Evolutionary conservation across 768 basidiomycete species (phyloP), one percentile per base, ranked within the genome.

Genomic region (Agrocybe pediades): DNA sequence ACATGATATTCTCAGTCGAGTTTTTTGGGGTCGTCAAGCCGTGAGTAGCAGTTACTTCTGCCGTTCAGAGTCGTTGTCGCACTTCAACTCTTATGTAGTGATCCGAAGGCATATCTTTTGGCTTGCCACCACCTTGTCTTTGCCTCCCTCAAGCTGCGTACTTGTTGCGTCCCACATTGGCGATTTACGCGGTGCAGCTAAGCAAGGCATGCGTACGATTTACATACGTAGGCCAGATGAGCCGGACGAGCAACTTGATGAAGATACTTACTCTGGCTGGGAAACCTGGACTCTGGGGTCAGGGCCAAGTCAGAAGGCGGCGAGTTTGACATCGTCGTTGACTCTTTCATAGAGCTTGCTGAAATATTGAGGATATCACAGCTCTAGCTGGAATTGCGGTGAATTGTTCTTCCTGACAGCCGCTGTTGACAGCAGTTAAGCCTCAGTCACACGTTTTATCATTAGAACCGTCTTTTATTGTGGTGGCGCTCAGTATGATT

Each of bases 151-250:
- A 15, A 75, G 78, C 36, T 73, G 79, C 27, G 85, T 82, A 1
- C 81, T 88, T 79, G 86, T 88, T 9, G 86, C 86, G 0, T 75
- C 85, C 7, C 87, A 88, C 66, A 71, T 73, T 2, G 72, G 68
- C 53, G 87, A 88, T 60, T 71, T 86, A 15, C 73, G 74, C 1
- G 82, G 73, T 0, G 85, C 86, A 0, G 77, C 74, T 1, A 63
- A 58, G 0, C 67, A 74, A 3, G 87, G 87, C 0, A 70, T 87
- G 71, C 77, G 73, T 57, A 83, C 85, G 0, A 67, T 88, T 1
- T 88, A 86, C 51, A 71, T 88, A 0, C 78, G 73, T 0, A 75
- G 85, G 2, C 67, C 71, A 0, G 68, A 70, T 0, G 83, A 86
- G 54, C 81, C 83, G 42, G 53, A 27, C 3, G 58, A 55, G 6